A percentile compares a stretch with the other conserved stretches of the same genome.
phyloP scores from a whole-genome alignment of 805 yeast species.

The Wickerhamiella qilinensis region DNA sequence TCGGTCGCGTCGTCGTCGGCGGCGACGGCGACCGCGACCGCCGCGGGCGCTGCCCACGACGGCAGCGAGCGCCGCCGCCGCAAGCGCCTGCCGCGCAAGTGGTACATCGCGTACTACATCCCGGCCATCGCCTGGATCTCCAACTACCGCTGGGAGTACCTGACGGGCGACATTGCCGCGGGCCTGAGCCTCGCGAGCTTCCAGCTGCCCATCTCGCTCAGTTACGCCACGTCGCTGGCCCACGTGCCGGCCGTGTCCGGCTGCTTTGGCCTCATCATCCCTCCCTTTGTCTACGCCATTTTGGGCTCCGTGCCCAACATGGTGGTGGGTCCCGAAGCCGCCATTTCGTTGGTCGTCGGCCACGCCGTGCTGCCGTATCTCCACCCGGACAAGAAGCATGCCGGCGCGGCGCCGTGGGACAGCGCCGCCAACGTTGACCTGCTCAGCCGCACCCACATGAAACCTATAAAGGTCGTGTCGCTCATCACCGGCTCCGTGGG shows the following conservation, averaged over 20 bases:
- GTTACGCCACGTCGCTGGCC: conserved; percentile 70
- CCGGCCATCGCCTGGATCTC: conserved; percentile 42
- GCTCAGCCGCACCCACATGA: conserved; percentile 16
- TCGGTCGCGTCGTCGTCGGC: not conserved
- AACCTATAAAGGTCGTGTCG: conserved; percentile 42
- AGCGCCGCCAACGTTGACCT: conserved; percentile 3
- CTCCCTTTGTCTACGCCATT: conserved; percentile 62
- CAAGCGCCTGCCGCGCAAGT: conserved; percentile 7
- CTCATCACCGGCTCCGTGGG: conserved; percentile 67
- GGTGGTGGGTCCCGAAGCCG: conserved; percentile 88
- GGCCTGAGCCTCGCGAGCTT: conserved; percentile 81
- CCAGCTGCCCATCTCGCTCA: conserved; percentile 77
- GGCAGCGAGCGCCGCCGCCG: not conserved
- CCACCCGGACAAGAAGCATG: conserved; percentile 25
- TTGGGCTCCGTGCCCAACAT: conserved; percentile 78
- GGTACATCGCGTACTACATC: conserved; percentile 33
- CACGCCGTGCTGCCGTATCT: conserved; percentile 49
- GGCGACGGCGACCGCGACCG: not conserved
- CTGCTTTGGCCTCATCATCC: conserved; percentile 54
- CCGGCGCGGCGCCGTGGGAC: too few relatives aligned
- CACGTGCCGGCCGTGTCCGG: conserved; percentile 74
- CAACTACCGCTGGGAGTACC: conserved; percentile 23
- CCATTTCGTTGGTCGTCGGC: conserved; percentile 69
- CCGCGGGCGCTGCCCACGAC: not conserved
- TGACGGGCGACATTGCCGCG: conserved; percentile 55